These are phyloP conservation scores for Pseudocercospora fijiensis DNA, from an alignment of 2,329 filamentous ascomycete species.

Conservation along the genomic window DNA sequence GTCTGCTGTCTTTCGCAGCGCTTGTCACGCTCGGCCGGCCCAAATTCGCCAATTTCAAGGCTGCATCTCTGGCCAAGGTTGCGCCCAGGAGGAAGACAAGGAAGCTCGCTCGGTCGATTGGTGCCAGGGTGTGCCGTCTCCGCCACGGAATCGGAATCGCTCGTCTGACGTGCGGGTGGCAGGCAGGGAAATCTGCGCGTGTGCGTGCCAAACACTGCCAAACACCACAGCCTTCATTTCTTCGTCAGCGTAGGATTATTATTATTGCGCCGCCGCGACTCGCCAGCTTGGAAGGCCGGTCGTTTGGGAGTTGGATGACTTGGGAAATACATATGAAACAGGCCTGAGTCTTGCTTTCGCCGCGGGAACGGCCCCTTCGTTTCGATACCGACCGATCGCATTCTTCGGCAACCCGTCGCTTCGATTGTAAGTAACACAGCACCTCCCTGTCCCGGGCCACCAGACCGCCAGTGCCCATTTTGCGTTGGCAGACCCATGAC, in stretches of 20 bases:
- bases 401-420: constrained; percentile 16
- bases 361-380: constrained; percentile 10
- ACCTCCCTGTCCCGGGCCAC: constrained; percentile 27
- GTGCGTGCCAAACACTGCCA: constrained; percentile 16
- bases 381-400: constrained; percentile 24
- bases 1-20: not conserved
- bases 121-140: constrained; percentile 2
- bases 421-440: constrained; percentile 27
- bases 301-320: constrained; percentile 3
- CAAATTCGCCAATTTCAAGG: constrained; percentile 7
- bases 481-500: constrained; percentile 27
- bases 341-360: constrained; percentile 15
- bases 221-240: constrained; percentile 20
- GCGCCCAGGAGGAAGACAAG: not conserved
- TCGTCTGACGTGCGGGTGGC: constrained; percentile 14
- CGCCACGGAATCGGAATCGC: constrained; percentile 4
- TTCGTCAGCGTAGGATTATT: not conserved
- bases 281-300: constrained; percentile 12
- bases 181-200: too few relatives aligned
- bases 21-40: constrained; percentile 1
- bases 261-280: constrained; percentile 16
- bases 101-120: not conserved
- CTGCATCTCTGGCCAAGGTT: constrained; percentile 2
- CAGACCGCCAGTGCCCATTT: constrained; percentile 19
- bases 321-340: constrained; percentile 17